Conservation (phyloP, 163 green algal genomes). For the Chlamydomonas reinhardtii region DNA sequence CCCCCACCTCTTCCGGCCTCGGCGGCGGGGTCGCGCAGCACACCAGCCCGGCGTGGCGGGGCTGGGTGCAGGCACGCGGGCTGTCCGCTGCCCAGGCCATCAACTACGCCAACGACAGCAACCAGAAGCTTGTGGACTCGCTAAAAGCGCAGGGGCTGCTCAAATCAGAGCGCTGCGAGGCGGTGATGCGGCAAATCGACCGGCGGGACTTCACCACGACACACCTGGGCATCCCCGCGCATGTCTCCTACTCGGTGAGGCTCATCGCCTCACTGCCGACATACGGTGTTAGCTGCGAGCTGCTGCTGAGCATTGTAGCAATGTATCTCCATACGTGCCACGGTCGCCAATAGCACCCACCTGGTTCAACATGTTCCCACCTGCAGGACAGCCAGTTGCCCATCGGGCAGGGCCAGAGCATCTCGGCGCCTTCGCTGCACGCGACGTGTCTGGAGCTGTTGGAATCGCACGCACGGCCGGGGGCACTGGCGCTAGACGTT, state of each 20-base stretch:
- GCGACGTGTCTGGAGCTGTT: conserved; percentile 81
- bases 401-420: conserved; percentile 81
- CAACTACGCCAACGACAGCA: conserved; percentile 34
- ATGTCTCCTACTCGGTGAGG: conserved; percentile 37
- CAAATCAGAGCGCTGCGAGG: neutral
- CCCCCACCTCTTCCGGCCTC: no score
- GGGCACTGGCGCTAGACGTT: conserved; percentile 76
- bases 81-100: neutral
- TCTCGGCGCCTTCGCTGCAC: conserved; percentile 87
- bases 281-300: no score
- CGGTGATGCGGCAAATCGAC: conserved; percentile 25
- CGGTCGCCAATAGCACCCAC: no score
- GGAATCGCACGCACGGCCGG: conserved; percentile 61
- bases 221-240: conserved; percentile 27
- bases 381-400: conserved; percentile 75
- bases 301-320: no score
- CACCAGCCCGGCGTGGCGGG: no score
- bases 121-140: conserved; percentile 12
- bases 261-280: no score
- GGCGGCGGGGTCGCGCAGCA: no score
- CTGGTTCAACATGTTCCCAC: no score
- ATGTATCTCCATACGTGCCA: no score
- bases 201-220: conserved; percentile 28
- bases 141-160: neutral
- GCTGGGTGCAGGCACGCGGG: no score